These are phyloP conservation scores for Iodosphaeria phyllophila DNA, from an alignment of 2,329 filamentous ascomycete species.

Conservation along the genomic window DNA sequence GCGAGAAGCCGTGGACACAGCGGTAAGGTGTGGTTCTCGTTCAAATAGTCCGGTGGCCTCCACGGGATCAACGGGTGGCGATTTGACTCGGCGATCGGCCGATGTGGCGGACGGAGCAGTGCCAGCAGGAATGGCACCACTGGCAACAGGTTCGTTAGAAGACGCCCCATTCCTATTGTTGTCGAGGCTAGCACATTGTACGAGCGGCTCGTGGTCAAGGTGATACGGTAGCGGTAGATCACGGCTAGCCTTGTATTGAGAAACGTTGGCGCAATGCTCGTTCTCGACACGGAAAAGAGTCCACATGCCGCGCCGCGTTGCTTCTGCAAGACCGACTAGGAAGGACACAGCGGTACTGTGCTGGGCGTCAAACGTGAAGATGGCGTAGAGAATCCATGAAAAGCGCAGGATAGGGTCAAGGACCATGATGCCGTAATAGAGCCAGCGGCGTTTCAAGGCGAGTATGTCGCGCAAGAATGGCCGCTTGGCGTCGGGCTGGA, in stretches of 20 bases:
- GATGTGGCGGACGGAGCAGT: no score
- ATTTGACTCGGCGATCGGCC: no score
- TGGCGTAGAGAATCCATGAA: conserved; percentile 85
- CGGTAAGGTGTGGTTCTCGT: not conserved
- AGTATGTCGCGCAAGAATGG: conserved; percentile 57
- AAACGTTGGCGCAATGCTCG: conserved; percentile 87
- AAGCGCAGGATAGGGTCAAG: conserved; percentile 75
- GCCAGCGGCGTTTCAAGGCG: conserved; percentile 59
- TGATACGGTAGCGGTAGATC: conserved; percentile 77
- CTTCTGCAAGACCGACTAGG: conserved; percentile 57
- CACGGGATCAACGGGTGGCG: no score
- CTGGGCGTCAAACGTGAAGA: conserved; percentile 62
- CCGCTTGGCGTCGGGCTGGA: conserved; percentile 54
- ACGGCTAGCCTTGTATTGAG: conserved; percentile 72
- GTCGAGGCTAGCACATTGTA: conserved; percentile 21
- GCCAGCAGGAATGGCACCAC: no score
- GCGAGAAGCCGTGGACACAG: no score
- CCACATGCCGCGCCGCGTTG: conserved; percentile 78
- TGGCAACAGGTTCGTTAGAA: not conserved
- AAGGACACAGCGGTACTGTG: conserved; percentile 75
- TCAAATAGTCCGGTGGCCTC: no score
- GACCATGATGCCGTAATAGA: conserved; percentile 74
- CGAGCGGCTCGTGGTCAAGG: conserved; percentile 23
- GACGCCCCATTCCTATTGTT: conserved; percentile 5
- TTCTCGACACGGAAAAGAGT: conserved; percentile 89